Conservation (phyloP, 208 protist genomes). For the Angomonas ambiguus region DNA sequence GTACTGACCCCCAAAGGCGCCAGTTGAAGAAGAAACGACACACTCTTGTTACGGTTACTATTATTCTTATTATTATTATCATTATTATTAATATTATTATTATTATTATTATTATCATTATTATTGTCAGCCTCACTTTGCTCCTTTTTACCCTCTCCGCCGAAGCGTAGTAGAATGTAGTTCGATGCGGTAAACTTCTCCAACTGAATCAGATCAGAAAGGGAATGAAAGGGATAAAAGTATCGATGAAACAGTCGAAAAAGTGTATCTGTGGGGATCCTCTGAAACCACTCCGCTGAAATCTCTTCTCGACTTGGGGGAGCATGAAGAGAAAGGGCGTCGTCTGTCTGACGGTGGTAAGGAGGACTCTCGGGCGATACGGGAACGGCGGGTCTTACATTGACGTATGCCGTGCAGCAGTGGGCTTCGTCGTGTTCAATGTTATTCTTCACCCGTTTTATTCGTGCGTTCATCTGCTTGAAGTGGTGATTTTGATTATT, state of each 20-base stretch:
- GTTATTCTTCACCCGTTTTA: background rate
- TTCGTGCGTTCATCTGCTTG: background rate
- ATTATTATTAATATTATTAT: conserved; percentile 2
- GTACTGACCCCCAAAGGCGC: too few species aligned
- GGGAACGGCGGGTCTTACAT: background rate
- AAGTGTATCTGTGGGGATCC: background rate
- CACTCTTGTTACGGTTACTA: background rate
- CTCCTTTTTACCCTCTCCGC: too few species aligned
- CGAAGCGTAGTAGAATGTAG: background rate
- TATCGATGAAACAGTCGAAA: background rate
- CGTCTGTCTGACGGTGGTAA: too few species aligned
- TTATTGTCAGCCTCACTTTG: background rate
- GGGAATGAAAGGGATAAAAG: background rate
- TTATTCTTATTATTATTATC: background rate
- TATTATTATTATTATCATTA: conserved; percentile 1
- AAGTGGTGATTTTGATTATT: background rate
- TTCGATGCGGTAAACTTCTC: background rate
- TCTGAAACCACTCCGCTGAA: background rate
- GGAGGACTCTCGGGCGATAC: too few species aligned
- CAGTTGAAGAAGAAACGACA: too few species aligned
- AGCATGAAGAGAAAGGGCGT: too few species aligned
- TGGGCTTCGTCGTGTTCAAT: background rate
- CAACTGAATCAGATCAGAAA: background rate
- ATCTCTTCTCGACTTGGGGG: background rate
- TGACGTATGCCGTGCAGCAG: background rate